Percentiles rank a stretch among this genome's conserved stretches.
Evolutionary conservation across 352 stramenopile species (phyloP).

Genomic region (Phytopythium montanum): DNA sequence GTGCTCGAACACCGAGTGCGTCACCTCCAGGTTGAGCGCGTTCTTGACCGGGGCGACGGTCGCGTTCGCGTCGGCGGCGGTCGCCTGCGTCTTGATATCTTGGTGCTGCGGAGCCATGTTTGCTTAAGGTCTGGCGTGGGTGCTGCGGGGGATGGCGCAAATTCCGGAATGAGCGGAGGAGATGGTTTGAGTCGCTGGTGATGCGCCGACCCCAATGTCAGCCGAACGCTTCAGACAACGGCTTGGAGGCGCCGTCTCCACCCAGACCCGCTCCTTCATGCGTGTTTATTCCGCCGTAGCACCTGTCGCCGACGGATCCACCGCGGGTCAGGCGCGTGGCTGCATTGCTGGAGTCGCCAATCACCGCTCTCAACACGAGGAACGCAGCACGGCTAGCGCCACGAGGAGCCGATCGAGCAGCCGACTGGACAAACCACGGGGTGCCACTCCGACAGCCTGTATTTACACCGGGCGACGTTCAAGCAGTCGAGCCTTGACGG

Average conservation of each 20-base stretch:
- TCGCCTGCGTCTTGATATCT: constrained; percentile 7
- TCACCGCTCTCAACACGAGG: neutral
- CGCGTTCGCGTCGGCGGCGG: constrained; percentile 2
- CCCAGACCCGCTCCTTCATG: neutral
- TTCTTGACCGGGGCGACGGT: constrained; percentile 18
- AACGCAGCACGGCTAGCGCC: neutral
- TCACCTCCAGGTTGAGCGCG: constrained; percentile 16
- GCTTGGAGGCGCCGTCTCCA: neutral
- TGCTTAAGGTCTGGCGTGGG: neutral
- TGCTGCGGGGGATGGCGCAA: neutral
- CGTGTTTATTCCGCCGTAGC: constrained; percentile 4
- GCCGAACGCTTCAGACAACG: too few species aligned
- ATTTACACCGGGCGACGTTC: neutral
- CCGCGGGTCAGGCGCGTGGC: neutral
- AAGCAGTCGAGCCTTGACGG: neutral
- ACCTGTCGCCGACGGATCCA: neutral
- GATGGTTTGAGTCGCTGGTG: neutral
- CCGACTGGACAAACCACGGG: neutral
- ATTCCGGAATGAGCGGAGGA: constrained; percentile 3
- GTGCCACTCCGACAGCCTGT: neutral
- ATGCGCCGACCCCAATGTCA: neutral
- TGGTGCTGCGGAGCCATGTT: constrained; percentile 23
- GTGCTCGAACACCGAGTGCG: constrained; percentile 17
- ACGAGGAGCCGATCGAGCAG: neutral
- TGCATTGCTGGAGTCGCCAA: neutral